These are phyloP conservation scores for Larix kaempferi DNA, from an alignment of 75 land plant genomes.

Conservation along the genomic window DNA sequence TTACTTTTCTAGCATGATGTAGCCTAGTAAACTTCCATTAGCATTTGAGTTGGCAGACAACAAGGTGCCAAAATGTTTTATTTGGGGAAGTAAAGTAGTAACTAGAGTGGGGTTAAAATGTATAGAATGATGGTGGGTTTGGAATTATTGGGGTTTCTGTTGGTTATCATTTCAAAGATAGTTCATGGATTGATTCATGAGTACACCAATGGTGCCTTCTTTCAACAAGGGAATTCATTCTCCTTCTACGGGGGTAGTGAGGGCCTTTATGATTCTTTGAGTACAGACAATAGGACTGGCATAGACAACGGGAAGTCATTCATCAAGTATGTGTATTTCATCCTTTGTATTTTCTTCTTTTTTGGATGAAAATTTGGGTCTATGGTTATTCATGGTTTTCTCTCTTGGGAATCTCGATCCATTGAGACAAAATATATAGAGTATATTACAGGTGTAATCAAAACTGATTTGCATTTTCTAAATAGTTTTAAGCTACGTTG, in stretches of 20 bases:
- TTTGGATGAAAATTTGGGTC: background rate
- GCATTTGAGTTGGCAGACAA: too few relatives aligned
- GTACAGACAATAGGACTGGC: background rate
- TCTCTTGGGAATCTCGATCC: background rate
- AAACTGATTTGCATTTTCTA: background rate
- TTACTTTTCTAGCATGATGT: too few relatives aligned
- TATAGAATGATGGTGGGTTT: background rate
- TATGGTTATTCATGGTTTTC: background rate
- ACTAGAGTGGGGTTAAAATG: background rate
- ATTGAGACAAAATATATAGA: background rate
- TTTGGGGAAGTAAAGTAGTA: too few relatives aligned
- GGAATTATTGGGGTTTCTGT: background rate
- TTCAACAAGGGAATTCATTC: constrained; percentile 37
- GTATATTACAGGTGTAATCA: background rate
- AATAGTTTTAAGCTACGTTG: background rate
- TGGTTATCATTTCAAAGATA: background rate
- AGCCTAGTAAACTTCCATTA: too few relatives aligned
- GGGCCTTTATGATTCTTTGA: constrained; percentile 41
- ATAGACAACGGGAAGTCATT: constrained; percentile 1
- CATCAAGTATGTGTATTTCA: constrained; percentile 3
- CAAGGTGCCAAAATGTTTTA: too few relatives aligned
- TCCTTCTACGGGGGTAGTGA: constrained; percentile 63
- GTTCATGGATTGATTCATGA: constrained; percentile 34
- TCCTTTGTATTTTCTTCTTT: background rate
- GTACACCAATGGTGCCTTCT: constrained; percentile 28